Conservation (phyloP, 192 early-diverging fungal genomes). For the Coemansia sp. region DNA sequence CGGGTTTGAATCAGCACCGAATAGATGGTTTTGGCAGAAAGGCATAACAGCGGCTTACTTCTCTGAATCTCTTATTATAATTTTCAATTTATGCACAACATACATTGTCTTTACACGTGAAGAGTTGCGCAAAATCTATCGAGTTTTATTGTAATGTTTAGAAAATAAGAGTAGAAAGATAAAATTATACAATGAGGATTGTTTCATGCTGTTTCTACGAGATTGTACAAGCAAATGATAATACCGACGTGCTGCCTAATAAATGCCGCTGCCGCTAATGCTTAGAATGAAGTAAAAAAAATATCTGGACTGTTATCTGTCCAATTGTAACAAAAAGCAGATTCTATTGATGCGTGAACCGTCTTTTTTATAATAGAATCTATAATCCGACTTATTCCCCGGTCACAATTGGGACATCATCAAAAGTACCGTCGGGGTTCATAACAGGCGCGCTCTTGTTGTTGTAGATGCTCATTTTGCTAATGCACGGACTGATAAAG, state of each 20-base stretch:
- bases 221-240: neutral
- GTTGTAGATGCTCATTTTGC: conserved; percentile 3
- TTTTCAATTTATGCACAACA: too few relatives aligned
- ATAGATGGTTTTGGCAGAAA: too few relatives aligned
- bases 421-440: conserved; percentile 6
- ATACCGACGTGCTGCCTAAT: too few relatives aligned
- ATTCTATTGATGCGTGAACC: neutral
- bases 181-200: conserved; percentile 2
- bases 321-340: neutral
- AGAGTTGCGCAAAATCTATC: too few relatives aligned
- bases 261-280: neutral
- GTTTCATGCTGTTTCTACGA: too few relatives aligned
- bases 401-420: neutral
- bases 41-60: too few relatives aligned
- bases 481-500: too few relatives aligned
- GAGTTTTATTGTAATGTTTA: neutral
- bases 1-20: too few relatives aligned
- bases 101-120: too few relatives aligned
- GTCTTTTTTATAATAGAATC: too few relatives aligned
- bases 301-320: neutral
- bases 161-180: neutral
- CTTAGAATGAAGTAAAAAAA: conserved; percentile 1
- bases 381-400: too few relatives aligned
- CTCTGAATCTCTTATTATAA: too few relatives aligned
- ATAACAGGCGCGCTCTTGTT: conserved; percentile 4